A percentile compares a stretch with the other conserved stretches of the same genome.
These are phyloP conservation scores for Cyclocybe cylindracea DNA, from an alignment of 768 basidiomycete genomes.

Conservation along the genomic window DNA sequence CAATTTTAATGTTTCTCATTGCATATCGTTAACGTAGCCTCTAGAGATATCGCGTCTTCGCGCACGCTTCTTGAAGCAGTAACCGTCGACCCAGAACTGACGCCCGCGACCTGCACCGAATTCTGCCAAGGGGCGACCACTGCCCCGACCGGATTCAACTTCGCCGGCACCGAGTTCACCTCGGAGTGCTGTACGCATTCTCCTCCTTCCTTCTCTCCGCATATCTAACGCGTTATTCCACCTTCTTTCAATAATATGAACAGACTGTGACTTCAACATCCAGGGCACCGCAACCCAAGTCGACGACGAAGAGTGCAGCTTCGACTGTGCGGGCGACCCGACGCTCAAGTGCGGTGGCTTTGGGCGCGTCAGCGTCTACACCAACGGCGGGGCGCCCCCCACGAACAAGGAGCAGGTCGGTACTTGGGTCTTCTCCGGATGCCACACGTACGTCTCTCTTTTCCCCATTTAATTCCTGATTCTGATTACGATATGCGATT, in stretches of 20 bases:
- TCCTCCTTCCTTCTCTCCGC: not conserved
- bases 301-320: slow-evolving; percentile 8
- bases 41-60: not conserved
- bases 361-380: slow-evolving; percentile 16
- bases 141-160: slow-evolving; percentile 6
- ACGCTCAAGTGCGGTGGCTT: slow-evolving; percentile 16
- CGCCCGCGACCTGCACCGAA: slow-evolving; percentile 3
- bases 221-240: not conserved
- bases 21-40: not conserved
- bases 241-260: not conserved
- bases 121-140: slow-evolving; percentile 3
- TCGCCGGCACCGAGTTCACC: slow-evolving; percentile 16
- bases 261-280: slow-evolving; percentile 16
- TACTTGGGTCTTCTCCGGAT: slow-evolving; percentile 12
- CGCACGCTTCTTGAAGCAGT: slow-evolving; percentile 3
- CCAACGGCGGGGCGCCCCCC: slow-evolving; percentile 10
- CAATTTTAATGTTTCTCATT: no score
- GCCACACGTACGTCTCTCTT: slow-evolving; percentile 11
- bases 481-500: not conserved
- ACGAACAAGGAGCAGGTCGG: slow-evolving; percentile 15
- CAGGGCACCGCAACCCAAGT: slow-evolving; percentile 14
- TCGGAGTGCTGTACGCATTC: slow-evolving; percentile 12
- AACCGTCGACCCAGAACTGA: slow-evolving; percentile 3
- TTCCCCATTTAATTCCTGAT: not conserved
- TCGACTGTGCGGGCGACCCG: slow-evolving; percentile 14